Evolutionary conservation across 352 stramenopile species (phyloP).

Genomic region (Phytophthora megakarya): DNA sequence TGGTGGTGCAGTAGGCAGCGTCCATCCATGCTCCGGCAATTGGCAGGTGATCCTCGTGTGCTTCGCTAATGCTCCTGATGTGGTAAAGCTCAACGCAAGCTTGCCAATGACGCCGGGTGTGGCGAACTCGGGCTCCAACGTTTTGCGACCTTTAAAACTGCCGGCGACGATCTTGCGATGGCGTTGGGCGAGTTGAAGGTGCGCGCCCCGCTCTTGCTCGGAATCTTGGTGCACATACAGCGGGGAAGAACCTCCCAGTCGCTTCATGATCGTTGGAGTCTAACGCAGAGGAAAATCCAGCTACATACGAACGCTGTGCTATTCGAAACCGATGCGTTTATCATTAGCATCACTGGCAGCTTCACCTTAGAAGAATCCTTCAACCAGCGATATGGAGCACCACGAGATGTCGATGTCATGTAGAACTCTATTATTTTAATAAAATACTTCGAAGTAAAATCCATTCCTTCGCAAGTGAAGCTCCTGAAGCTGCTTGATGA

Average conservation of each 20-base stretch:
- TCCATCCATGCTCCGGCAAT: slow-evolving; percentile 66
- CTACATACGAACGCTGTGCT: not conserved
- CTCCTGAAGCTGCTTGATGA: not conserved
- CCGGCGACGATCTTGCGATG: slow-evolving; percentile 62
- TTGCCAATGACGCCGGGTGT: slow-evolving; percentile 56
- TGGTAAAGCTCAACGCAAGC: slow-evolving; percentile 58
- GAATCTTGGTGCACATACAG: slow-evolving; percentile 3
- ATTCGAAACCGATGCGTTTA: slow-evolving; percentile 11
- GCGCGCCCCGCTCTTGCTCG: slow-evolving; percentile 55
- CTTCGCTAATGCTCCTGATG: slow-evolving; percentile 38
- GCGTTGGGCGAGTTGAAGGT: slow-evolving; percentile 74
- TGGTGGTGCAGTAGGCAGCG: slow-evolving; percentile 35
- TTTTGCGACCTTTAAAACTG: slow-evolving; percentile 46
- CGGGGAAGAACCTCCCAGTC: slow-evolving; percentile 12
- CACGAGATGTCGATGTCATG: no score
- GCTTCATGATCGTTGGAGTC: slow-evolving; percentile 29
- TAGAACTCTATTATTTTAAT: no score
- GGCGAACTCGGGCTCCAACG: slow-evolving; percentile 53
- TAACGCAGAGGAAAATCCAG: slow-evolving; percentile 27
- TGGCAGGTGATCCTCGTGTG: slow-evolving; percentile 55
- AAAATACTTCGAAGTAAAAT: no score
- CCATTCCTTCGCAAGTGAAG: slow-evolving; percentile 3
- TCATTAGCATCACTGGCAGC: slow-evolving; percentile 19
- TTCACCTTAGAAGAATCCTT: no score
- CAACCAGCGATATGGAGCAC: slow-evolving; percentile 28